A percentile compares a stretch with the other conserved stretches of the same genome.
These are phyloP conservation scores for Solanum raphanifolium DNA, from an alignment of 257 asterid species.

Conservation along the genomic window DNA sequence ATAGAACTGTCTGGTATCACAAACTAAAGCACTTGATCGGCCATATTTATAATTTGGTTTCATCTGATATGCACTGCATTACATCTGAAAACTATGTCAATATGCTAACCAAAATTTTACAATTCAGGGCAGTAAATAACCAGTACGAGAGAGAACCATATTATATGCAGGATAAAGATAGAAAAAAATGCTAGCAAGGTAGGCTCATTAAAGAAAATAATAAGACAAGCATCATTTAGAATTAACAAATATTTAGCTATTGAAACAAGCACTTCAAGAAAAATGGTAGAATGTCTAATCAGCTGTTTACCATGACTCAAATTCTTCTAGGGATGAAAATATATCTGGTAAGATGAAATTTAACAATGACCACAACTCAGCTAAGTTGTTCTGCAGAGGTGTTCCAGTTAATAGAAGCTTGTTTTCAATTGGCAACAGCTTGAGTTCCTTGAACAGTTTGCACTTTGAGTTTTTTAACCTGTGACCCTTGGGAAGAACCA, in stretches of 20 bases:
- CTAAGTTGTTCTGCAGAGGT: slow-evolving; percentile 93
- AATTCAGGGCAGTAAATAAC: neutral
- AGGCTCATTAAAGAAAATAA: neutral
- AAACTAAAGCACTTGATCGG: neutral
- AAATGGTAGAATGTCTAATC: neutral
- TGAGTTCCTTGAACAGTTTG: slow-evolving; percentile 64
- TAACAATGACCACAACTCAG: slow-evolving; percentile 96
- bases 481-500: slow-evolving; percentile 62
- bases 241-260: neutral
- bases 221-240: neutral
- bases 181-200: neutral
- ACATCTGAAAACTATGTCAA: neutral
- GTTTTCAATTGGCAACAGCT: slow-evolving; percentile 55
- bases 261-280: neutral
- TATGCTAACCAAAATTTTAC: neutral
- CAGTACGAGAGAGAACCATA: neutral
- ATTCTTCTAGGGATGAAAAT: slow-evolving; percentile 85
- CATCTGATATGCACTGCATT: neutral
- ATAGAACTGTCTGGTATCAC: neutral
- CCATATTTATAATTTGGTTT: neutral
- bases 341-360: slow-evolving; percentile 96
- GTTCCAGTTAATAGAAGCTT: slow-evolving; percentile 97
- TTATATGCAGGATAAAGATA: neutral
- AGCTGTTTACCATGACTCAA: slow-evolving; percentile 80
- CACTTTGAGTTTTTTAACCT: slow-evolving; percentile 86